A percentile compares a stretch with the other conserved stretches of the same genome.
These are phyloP conservation scores for Priceomyces castillae DNA, from an alignment of 805 yeast species.

Conservation along the genomic window DNA sequence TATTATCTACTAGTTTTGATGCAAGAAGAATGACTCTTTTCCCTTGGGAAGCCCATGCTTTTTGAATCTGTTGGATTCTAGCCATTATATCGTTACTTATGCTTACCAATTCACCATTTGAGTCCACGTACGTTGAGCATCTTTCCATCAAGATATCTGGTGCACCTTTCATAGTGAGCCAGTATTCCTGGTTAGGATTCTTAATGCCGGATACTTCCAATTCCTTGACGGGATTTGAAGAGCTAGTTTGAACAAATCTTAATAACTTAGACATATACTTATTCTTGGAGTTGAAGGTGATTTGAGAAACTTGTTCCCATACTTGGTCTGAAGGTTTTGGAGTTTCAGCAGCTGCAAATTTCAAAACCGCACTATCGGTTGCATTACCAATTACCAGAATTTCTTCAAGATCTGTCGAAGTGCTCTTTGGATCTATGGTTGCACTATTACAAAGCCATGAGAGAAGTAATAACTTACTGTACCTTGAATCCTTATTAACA, in stretches of 20 bases:
- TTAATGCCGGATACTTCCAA: background rate
- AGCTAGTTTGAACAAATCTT: slow-evolving; percentile 12
- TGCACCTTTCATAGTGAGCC: slow-evolving; percentile 42
- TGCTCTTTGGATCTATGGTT: slow-evolving; percentile 7
- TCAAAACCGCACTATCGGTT: slow-evolving; percentile 44
- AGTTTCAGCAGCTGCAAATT: slow-evolving; percentile 28
- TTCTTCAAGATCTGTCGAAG: slow-evolving; percentile 9
- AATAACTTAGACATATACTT: slow-evolving; percentile 42
- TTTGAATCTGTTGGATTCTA: slow-evolving; percentile 25
- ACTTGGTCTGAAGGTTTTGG: slow-evolving; percentile 9
- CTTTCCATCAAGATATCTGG: slow-evolving; percentile 41
- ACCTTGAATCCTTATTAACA: background rate
- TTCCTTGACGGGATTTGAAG: background rate
- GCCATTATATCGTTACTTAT: slow-evolving; percentile 14
- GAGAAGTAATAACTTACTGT: slow-evolving; percentile 12
- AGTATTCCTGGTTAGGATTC: slow-evolving; percentile 12
- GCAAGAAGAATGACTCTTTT: slow-evolving; percentile 33
- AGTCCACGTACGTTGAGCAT: slow-evolving; percentile 19
- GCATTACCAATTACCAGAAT: slow-evolving; percentile 43
- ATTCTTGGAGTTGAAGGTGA: slow-evolving; percentile 46
- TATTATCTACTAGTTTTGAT: slow-evolving; percentile 20
- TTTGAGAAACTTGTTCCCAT: slow-evolving; percentile 26
- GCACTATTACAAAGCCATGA: slow-evolving; percentile 37
- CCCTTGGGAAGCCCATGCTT: slow-evolving; percentile 35
- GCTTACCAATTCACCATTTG: slow-evolving; percentile 15